Conservation (phyloP, 805 yeast species). For the Priceomyces haplophilus region DNA sequence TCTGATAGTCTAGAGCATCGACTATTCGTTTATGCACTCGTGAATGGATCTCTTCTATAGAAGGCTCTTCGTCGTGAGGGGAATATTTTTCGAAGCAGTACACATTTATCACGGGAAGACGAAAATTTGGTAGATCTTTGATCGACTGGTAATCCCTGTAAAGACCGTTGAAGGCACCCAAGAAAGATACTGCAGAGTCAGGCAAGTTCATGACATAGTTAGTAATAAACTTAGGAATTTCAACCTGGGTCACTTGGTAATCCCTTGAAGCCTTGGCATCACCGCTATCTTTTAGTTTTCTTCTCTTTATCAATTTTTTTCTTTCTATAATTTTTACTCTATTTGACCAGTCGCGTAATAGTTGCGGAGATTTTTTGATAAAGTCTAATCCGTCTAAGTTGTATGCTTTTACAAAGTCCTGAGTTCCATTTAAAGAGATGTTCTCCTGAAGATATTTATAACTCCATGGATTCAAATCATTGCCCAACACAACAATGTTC, state of each 20-base stretch:
- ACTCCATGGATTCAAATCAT: constrained; percentile 89
- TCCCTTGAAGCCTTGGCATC: constrained; percentile 13
- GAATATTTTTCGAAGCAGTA: constrained; percentile 91
- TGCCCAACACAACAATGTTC: constrained; percentile 76
- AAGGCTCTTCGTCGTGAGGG: constrained; percentile 71
- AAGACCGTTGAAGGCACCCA: constrained; percentile 74
- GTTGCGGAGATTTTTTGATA: constrained; percentile 56
- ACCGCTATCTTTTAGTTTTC: constrained; percentile 29
- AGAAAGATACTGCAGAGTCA: constrained; percentile 81
- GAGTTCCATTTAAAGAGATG: constrained; percentile 60
- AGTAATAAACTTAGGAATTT: constrained; percentile 53
- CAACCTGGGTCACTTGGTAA: constrained; percentile 15
- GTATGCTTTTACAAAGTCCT: constrained; percentile 53
- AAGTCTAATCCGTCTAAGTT: constrained; percentile 83
- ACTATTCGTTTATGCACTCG: constrained; percentile 57
- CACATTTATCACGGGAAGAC: constrained; percentile 74
- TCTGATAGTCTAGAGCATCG: constrained; percentile 42
- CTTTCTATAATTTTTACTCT: constrained; percentile 35
- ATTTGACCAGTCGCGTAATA: constrained; percentile 47
- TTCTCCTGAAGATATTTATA: constrained; percentile 67
- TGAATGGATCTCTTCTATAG: constrained; percentile 60
- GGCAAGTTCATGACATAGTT: constrained; percentile 96
- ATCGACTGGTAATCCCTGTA: constrained; percentile 44
- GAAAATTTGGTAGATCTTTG: constrained; percentile 42
- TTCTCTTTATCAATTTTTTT: constrained; percentile 32